A percentile compares a stretch with the other conserved stretches of the same genome.
These are phyloP conservation scores for Phlebopus sp. DNA, from an alignment of 1,284 basidiomycete species.

Conservation along the genomic window DNA sequence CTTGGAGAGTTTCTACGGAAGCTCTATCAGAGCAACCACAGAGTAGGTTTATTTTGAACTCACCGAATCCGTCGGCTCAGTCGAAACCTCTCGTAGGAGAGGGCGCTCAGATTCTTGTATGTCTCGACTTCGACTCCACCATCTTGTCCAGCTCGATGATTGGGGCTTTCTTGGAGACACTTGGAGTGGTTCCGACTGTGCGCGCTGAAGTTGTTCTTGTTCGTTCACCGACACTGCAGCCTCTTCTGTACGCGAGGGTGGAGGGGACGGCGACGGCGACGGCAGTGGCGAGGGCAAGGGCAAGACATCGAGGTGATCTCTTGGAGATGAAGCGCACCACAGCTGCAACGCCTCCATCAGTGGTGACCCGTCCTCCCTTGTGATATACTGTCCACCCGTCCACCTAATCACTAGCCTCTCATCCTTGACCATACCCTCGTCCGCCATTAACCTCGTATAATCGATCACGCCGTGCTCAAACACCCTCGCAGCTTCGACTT, in stretches of 20 bases:
- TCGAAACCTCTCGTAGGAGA: conserved; percentile 15
- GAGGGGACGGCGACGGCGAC: conserved; percentile 33
- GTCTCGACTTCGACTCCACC: conserved; percentile 66
- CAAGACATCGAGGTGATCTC: conserved; percentile 17
- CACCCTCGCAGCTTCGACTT: conserved; percentile 47
- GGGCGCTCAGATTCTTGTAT: conserved; percentile 23
- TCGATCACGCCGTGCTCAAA: conserved; percentile 58
- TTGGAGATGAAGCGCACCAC: conserved; percentile 55
- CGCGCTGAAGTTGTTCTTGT: conserved; percentile 20
- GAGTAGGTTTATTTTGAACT: background rate
- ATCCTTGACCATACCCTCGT: conserved; percentile 52
- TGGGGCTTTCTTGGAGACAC: conserved; percentile 42
- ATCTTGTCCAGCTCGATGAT: conserved; percentile 68
- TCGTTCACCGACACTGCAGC: conserved; percentile 28
- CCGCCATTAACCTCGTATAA: conserved; percentile 53
- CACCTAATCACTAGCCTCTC: conserved; percentile 63
- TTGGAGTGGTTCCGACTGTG: conserved; percentile 41
- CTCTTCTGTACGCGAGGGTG: conserved; percentile 29
- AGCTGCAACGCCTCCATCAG: conserved; percentile 62
- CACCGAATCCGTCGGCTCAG: conserved; percentile 23
- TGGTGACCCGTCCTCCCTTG: conserved; percentile 57
- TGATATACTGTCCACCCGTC: conserved; percentile 66
- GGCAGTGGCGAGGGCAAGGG: conserved; percentile 28
- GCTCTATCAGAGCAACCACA: conserved; percentile 5
- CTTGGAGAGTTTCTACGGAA: conserved; percentile 13